Base-by-base conservation (phyloP, 768 basidiomycete genomes). In the Rhodosporidiobolus odoratus region DNA sequence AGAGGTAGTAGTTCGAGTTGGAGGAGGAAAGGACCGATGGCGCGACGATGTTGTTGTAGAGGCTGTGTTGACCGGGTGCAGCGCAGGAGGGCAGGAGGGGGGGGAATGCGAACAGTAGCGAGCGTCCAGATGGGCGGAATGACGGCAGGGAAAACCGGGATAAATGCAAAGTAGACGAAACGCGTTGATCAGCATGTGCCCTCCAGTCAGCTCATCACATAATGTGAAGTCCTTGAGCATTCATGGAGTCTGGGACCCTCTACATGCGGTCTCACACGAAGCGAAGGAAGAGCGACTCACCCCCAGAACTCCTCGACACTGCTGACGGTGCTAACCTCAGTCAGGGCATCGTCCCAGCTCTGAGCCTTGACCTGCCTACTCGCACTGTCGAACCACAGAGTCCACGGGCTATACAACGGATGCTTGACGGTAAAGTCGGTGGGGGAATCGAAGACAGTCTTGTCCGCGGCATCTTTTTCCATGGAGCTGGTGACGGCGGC, bases 251-350 rank as follows among this genome's bases (percentile, higher is more conserved):
- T n/a, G n/a, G n/a, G n/a, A n/a, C n/a, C n/a, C n/a, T n/a, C n/a
- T n/a, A n/a, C n/a, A n/a, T n/a, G n/a, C n/a, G n/a, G n/a, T n/a
- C n/a, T n/a, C n/a, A n/a, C n/a, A n/a, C n/a, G n/a, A n/a, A 58
- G 57, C 21, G 37, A 2, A 21, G 37, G 7, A 43, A 17, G 52
- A 2, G 9, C 38, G 7, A 83, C 88, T 76, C 76, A 90, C 90
- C 95, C 95, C 96, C 96, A 99, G 82, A 99, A 99, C 80, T 97
- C 95, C 82, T 99, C 96, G 27, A 99, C 96, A 68, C 89, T 91
- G 78, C 95, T 90, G 78, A 99, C 96, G 71, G 85, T 88, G 79
- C 97, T 92, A 63, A 99, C 95, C 66, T 90, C 89, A 77, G 94
- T 92, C 78, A 99, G 94, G 77, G 97, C 92, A 78, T 99, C 95